Evolutionary conservation across 305 asterid genomes (phyloP).

Genomic region (Solanum chacoense): DNA sequence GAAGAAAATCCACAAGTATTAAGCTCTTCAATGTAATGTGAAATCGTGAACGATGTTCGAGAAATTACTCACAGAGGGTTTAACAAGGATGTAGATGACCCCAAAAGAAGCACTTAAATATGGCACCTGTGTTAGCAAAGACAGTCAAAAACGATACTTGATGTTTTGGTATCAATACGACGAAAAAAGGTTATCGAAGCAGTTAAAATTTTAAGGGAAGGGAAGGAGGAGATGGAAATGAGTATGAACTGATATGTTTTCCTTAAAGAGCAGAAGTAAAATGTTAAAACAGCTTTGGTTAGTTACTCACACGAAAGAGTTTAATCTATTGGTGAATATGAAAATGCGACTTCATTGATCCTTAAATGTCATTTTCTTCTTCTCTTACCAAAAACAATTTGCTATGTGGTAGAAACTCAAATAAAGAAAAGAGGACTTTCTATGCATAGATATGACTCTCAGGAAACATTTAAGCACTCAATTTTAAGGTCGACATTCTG

Average conservation of each 20-base stretch:
- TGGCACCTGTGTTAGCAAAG: slow-evolving; percentile 55
- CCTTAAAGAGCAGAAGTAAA: background rate
- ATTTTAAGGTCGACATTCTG: background rate
- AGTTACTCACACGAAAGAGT: background rate
- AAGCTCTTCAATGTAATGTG: background rate
- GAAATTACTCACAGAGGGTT: slow-evolving; percentile 65
- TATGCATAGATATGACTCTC: background rate
- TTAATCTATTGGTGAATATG: background rate
- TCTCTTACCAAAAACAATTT: background rate
- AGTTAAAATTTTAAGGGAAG: background rate
- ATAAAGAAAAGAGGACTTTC: background rate
- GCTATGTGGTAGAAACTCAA: background rate
- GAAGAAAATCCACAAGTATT: background rate
- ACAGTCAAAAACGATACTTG: background rate
- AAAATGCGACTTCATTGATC: background rate
- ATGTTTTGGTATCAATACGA: background rate
- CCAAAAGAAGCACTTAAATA: slow-evolving; percentile 83
- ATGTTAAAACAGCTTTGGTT: background rate
- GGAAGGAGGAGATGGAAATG: background rate
- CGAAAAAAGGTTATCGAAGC: background rate
- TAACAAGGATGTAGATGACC: slow-evolving; percentile 69
- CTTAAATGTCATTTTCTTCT: background rate
- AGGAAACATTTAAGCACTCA: background rate
- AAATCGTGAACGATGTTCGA: background rate
- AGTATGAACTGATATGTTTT: background rate